A percentile compares a stretch with the other conserved stretches of the same genome.
Conservation (phyloP, 495 filamentous ascomycete genomes). For the Penicillium maclennaniae region DNA sequence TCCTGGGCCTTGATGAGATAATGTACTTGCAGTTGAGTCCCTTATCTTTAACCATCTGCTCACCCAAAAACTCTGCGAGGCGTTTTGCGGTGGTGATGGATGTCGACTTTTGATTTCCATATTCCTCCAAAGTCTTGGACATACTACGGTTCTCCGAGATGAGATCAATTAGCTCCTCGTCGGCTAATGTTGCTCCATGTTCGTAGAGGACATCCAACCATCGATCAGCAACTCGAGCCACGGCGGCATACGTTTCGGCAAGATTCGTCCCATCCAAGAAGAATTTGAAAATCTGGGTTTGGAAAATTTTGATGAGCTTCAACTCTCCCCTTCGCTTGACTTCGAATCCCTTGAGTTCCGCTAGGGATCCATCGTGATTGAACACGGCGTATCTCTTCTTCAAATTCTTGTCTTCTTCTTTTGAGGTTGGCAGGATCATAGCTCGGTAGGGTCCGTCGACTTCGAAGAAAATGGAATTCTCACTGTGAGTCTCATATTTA, state of each 20-base stretch:
- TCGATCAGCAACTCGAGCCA: constrained; percentile 90
- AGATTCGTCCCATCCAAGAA: constrained; percentile 89
- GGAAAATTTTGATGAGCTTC: constrained; percentile 99
- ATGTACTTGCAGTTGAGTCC: constrained; percentile 99
- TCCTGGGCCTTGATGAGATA: constrained; percentile 81
- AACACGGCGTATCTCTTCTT: constrained; percentile 99
- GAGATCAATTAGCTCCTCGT: constrained; percentile 96
- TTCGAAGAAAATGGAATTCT: constrained; percentile 99
- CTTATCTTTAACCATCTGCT: constrained; percentile 99
- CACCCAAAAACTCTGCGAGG: constrained; percentile 90
- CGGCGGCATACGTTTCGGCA: constrained; percentile 82
- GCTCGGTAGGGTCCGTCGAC: constrained; percentile 96
- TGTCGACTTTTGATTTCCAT: constrained; percentile 91
- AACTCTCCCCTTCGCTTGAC: constrained; percentile 97
- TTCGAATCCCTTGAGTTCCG: constrained; percentile 98
- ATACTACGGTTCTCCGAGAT: constrained; percentile 99
- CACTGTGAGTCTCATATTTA: constrained; percentile 91
- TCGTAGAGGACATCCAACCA: constrained; percentile 94
- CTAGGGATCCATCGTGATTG: constrained; percentile 93
- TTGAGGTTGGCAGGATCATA: constrained; percentile 96
- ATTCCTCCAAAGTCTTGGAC: constrained; percentile 93
- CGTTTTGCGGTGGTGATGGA: constrained; percentile 98
- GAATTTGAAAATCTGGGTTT: constrained; percentile 98
- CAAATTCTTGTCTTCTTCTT: constrained; percentile 98
- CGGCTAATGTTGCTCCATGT: constrained; percentile 80